These are phyloP conservation scores for Geotrichum cucujoidarum DNA, from an alignment of 1,139 yeast genomes.

Conservation along the genomic window DNA sequence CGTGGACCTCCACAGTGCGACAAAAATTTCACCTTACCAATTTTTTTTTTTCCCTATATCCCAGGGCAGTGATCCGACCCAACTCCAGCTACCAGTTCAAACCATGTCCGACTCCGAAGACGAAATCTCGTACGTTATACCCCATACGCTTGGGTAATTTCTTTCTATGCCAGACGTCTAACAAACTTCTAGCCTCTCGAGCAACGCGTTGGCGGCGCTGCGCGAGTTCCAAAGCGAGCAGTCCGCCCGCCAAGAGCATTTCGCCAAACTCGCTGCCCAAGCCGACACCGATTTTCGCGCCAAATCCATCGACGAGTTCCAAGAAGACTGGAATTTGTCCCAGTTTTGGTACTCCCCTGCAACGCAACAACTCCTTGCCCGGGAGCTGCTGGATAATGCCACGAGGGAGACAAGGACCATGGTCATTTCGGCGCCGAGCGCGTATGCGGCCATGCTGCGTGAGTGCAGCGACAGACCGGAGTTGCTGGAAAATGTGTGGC, in stretches of 20 bases:
- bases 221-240: conserved; percentile 69
- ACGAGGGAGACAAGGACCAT: conserved; percentile 58
- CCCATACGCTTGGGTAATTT: background rate
- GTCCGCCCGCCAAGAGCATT: conserved; percentile 51
- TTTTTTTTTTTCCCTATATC: too few species aligned
- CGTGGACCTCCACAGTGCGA: too few species aligned
- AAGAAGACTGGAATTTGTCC: conserved; percentile 91
- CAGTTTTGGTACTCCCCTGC: conserved; percentile 82
- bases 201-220: conserved; percentile 72
- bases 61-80: too few species aligned
- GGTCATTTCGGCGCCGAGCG: conserved; percentile 86
- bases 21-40: too few species aligned
- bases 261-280: conserved; percentile 50
- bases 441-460: conserved; percentile 72
- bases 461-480: conserved; percentile 19
- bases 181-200: conserved; percentile 44
- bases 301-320: conserved; percentile 54
- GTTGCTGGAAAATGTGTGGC: conserved; percentile 50
- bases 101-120: conserved; percentile 17
- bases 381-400: conserved; percentile 60
- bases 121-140: conserved; percentile 9
- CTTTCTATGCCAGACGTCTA: background rate
- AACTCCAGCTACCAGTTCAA: too few species aligned
- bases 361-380: conserved; percentile 64
- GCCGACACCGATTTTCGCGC: conserved; percentile 45